Base-by-base conservation (phyloP, 2,329 filamentous ascomycete species). In the Aspergillus oerlinghausenensis region DNA sequence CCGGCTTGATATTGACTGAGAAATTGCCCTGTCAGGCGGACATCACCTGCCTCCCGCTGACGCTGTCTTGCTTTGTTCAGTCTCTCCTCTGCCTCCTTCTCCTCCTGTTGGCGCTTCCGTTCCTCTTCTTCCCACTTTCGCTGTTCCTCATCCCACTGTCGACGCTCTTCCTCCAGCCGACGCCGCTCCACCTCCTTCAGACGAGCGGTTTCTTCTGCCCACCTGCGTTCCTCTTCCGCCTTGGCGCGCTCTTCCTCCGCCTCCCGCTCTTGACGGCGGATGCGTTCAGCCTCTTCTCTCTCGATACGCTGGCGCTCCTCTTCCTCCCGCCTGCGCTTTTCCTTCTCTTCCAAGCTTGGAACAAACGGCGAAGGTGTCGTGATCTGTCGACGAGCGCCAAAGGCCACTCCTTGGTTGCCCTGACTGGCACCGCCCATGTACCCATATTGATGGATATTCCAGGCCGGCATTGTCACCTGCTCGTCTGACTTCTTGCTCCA, bases 361-460 rank as follows among this genome's bases (percentile, higher is more conserved):
- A 97, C 90, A 49, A 83, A 74, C 4, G 94, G 94, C 32, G 85
- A 82, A 14, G 90, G 84, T 65, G 83, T 91, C 8, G 92, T 97
- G 70, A 99, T 97, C 76, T 99, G 94, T 58, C 94, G 85, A 65
- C 92, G 85, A 19, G 88, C 90, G 55, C 94, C 94, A 74, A 97
- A 97, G 10, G 90, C 86, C 65, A 99, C 91, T 19, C 94, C 94
- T 60, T 97, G 86, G 66, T 96, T 97, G 3, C 91, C 93, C 73
- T 99, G 94, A 68, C 90, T 97, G 26, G 94, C 94, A 50, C 94
- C 94, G 56, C 94, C 94, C 88, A 97, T 94, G 75, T 97, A 99
- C 7, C 94, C 92, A 70, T 99, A 99, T 71, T 99, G 94, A 56
- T 92, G 89, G 65, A 97, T 97, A 71, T 97, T 99, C 94, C 94